Percentiles rank a stretch among this genome's conserved stretches.
phyloP scores from a whole-genome alignment of 2,329 filamentous ascomycete genomes.

The Aspergillus phoenicis region DNA sequence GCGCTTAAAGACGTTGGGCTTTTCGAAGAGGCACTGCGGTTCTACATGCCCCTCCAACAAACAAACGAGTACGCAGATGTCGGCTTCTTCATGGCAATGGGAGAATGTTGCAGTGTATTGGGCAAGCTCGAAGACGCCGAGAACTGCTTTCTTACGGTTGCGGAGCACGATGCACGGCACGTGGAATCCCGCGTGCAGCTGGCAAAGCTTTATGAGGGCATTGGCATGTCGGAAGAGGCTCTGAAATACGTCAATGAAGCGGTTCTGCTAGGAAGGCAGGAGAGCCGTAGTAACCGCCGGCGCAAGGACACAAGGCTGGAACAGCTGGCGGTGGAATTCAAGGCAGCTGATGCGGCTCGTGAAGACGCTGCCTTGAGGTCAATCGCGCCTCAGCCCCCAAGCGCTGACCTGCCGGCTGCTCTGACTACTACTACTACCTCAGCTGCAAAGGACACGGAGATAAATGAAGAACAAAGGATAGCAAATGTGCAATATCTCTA shows the following conservation, averaged over 20 bases:
- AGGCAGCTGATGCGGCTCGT: conserved; percentile 25
- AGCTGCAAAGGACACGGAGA: conserved; percentile 26
- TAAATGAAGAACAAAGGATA: conserved; percentile 40
- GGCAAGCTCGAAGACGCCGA: conserved; percentile 70
- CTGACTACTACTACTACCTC: conserved; percentile 23
- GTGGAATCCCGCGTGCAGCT: conserved; percentile 78
- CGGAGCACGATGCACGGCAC: conserved; percentile 70
- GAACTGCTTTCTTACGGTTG: conserved; percentile 73
- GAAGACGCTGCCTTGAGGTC: conserved; percentile 20
- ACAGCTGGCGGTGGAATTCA: conserved; percentile 45
- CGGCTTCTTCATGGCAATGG: conserved; percentile 54
- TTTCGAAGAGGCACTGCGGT: conserved; percentile 60
- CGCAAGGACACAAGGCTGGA: conserved; percentile 43
- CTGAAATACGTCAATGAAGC: conserved; percentile 76
- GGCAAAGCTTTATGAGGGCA: conserved; percentile 80
- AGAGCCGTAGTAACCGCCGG: conserved; percentile 34
- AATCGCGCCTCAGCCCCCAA: conserved; percentile 23
- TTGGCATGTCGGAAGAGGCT: conserved; percentile 72
- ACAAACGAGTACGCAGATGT: conserved; percentile 52
- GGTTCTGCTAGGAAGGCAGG: conserved; percentile 61
- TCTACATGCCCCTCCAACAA: conserved; percentile 56
- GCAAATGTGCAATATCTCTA: conserved; percentile 51
- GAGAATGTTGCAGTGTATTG: conserved; percentile 66
- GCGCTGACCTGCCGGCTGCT: conserved; percentile 11
- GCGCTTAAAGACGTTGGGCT: conserved; percentile 55